A percentile compares a stretch with the other conserved stretches of the same genome.
These are phyloP conservation scores for Trametes hirsuta DNA, from an alignment of 1,284 basidiomycete species.

Conservation along the genomic window DNA sequence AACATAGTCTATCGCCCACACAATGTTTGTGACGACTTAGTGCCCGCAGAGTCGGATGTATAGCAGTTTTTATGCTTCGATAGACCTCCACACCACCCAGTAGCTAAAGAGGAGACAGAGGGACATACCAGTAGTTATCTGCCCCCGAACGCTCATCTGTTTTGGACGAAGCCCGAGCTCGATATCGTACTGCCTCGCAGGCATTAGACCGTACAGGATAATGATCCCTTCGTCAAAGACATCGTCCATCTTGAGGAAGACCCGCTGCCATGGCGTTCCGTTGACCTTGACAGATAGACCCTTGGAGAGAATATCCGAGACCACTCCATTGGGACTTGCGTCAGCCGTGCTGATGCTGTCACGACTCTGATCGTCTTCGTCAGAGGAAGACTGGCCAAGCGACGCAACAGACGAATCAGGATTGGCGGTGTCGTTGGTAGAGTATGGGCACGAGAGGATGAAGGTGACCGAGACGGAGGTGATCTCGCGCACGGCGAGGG, in stretches of 20 bases:
- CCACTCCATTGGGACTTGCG: conserved; percentile 42
- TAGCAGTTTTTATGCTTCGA: neutral
- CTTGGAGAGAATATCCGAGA: conserved; percentile 68
- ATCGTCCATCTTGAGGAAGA: conserved; percentile 77
- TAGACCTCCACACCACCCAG: conserved; percentile 2
- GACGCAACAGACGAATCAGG: conserved; percentile 46
- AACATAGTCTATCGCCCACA: conserved; percentile 7
- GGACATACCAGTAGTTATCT: conserved; percentile 63
- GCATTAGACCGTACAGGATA: conserved; percentile 79
- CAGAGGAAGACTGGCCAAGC: conserved; percentile 44
- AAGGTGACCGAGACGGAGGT: conserved; percentile 83
- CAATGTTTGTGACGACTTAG: conserved; percentile 6
- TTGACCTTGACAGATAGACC: conserved; percentile 81
- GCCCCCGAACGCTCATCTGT: conserved; percentile 52
- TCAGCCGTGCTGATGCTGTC: conserved; percentile 36
- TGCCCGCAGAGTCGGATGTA: conserved; percentile 4
- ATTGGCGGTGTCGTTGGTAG: conserved; percentile 35
- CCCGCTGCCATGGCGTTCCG: conserved; percentile 71
- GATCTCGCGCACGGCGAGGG: conserved; percentile 72
- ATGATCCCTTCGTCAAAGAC: conserved; percentile 78
- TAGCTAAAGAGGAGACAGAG: neutral
- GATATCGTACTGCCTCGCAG: conserved; percentile 79
- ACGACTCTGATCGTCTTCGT: conserved; percentile 46
- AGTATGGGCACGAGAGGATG: conserved; percentile 61
- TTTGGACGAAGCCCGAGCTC: conserved; percentile 73